Conservation (phyloP, 345 rosid genomes). For the Bruguiera sexangula region DNA sequence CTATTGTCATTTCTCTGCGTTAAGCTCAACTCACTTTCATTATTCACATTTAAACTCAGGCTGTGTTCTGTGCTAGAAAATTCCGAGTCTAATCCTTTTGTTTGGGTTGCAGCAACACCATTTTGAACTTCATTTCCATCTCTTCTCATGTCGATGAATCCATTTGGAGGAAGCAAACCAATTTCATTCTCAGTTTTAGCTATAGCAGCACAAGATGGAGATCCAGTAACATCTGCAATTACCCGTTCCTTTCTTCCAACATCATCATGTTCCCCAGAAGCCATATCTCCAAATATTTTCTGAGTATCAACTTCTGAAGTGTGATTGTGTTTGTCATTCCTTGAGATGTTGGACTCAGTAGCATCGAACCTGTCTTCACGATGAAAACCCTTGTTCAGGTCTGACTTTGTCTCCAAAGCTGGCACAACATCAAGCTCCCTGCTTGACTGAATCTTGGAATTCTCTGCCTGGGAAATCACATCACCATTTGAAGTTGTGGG, state of each 20-base stretch:
- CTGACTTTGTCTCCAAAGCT: conserved; percentile 33
- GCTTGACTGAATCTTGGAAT: conserved; percentile 40
- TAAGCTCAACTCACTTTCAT: conserved; percentile 39
- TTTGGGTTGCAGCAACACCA: conserved; percentile 33
- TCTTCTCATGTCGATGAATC: conserved; percentile 36
- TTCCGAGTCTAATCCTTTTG: conserved; percentile 56
- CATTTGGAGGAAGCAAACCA: conserved; percentile 39
- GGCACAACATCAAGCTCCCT: conserved; percentile 45
- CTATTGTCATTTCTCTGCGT: conserved; percentile 39
- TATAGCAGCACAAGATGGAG: conserved; percentile 34
- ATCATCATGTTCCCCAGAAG: conserved; percentile 39
- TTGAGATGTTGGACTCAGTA: conserved; percentile 31
- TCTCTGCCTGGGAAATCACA: conserved; percentile 40
- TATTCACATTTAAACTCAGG: conserved; percentile 49
- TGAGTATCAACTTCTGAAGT: conserved; percentile 31
- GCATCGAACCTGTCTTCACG: conserved; percentile 39
- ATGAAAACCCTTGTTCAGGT: conserved; percentile 34
- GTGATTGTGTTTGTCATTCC: conserved; percentile 29
- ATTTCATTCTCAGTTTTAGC: conserved; percentile 37
- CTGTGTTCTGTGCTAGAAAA: conserved; percentile 59
- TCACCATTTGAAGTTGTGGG: conserved; percentile 59
- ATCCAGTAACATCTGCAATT: conserved; percentile 39
- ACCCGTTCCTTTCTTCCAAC: conserved; percentile 41
- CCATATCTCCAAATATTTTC: conserved; percentile 28
- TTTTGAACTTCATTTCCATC: conserved; percentile 44